These are phyloP conservation scores for Leptosphaerulina australis DNA, from an alignment of 2,329 filamentous ascomycete genomes.

Conservation along the genomic window DNA sequence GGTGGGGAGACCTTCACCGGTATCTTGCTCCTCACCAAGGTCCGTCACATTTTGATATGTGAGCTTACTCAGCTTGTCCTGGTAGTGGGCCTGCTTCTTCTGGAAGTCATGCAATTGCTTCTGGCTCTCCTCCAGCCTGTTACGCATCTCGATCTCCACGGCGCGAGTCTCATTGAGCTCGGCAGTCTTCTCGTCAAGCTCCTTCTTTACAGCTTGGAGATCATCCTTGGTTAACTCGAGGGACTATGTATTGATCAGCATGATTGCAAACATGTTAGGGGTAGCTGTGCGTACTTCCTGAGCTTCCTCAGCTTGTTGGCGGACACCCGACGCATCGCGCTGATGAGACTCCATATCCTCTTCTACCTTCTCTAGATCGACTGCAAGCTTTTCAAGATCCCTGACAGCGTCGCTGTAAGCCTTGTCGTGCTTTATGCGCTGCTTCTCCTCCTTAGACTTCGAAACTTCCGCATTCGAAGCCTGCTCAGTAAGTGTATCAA, in stretches of 20 bases:
- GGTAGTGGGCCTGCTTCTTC: constrained; percentile 82
- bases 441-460: constrained; percentile 92
- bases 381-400: constrained; percentile 73
- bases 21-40: constrained; percentile 63
- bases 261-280: background rate
- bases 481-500: constrained; percentile 78
- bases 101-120: constrained; percentile 87
- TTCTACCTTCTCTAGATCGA: constrained; percentile 78
- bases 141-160: constrained; percentile 95
- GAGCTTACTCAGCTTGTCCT: constrained; percentile 87
- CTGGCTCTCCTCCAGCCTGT: constrained; percentile 95
- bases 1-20: constrained; percentile 64
- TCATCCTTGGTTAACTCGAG: constrained; percentile 81
- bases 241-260: constrained; percentile 53
- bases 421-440: constrained; percentile 84
- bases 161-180: constrained; percentile 58
- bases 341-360: constrained; percentile 79
- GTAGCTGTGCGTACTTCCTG: constrained; percentile 61
- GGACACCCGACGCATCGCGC: constrained; percentile 74
- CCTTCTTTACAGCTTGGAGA: constrained; percentile 76
- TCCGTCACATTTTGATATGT: constrained; percentile 74
- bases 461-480: constrained; percentile 85
- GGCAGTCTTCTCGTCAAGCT: constrained; percentile 78
- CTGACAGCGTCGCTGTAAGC: constrained; percentile 77
- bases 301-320: constrained; percentile 77